These are phyloP conservation scores for Rubus idaeus DNA, from an alignment of 306 rosid genomes.

Conservation along the genomic window DNA sequence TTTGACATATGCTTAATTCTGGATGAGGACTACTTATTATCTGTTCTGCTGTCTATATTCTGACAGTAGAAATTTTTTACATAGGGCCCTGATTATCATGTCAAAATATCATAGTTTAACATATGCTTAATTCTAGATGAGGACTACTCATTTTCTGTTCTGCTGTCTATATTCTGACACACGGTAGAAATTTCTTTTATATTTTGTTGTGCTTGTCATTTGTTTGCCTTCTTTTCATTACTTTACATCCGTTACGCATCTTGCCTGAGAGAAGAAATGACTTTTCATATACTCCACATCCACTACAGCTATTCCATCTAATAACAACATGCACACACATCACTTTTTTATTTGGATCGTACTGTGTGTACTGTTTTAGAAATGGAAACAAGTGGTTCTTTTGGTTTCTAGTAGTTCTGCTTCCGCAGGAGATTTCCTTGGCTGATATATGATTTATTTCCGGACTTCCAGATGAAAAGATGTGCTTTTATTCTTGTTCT, in stretches of 20 bases:
- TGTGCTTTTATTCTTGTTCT: constrained; percentile 2
- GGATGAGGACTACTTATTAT: neutral
- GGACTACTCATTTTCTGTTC: neutral
- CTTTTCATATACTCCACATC: neutral
- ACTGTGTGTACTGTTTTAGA: neutral
- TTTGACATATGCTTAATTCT: neutral
- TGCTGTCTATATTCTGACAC: neutral
- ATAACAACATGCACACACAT: neutral
- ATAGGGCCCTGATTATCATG: neutral
- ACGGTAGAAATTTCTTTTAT: too few species aligned
- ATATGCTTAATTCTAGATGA: neutral
- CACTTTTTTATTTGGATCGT: neutral
- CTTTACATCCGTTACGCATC: neutral
- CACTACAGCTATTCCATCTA: neutral
- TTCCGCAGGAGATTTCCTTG: neutral
- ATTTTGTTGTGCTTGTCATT: neutral
- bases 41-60: neutral
- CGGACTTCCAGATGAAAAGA: neutral
- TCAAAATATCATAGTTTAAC: neutral
- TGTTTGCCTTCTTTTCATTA: neutral
- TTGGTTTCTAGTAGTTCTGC: neutral
- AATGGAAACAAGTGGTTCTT: neutral
- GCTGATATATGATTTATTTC: constrained; percentile 6
- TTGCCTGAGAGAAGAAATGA: neutral
- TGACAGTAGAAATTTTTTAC: too few species aligned